A percentile compares a stretch with the other conserved stretches of the same genome.
Conservation (phyloP, 768 basidiomycete species). For the Phlebiopsis flavidoalba region DNA sequence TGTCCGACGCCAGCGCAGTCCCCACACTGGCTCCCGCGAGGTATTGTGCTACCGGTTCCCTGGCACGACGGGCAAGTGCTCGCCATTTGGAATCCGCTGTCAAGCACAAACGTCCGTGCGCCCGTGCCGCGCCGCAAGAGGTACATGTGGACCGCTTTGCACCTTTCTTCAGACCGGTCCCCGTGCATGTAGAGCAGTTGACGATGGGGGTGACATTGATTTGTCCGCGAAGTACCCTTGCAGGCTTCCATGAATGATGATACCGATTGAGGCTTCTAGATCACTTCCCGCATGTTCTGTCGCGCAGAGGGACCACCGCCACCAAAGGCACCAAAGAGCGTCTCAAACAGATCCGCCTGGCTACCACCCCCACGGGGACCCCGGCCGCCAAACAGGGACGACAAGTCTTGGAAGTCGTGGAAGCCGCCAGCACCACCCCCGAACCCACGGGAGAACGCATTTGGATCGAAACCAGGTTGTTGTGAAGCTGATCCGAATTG, state of each 20-base stretch:
- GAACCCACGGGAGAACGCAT: constrained; percentile 62
- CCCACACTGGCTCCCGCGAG: constrained; percentile 71
- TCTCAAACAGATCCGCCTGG: constrained; percentile 72
- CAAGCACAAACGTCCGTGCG: constrained; percentile 82
- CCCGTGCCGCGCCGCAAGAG: constrained; percentile 82
- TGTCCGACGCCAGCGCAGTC: constrained; percentile 85
- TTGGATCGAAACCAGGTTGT: constrained; percentile 90
- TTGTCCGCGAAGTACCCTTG: constrained; percentile 74
- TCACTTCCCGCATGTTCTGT: constrained; percentile 54
- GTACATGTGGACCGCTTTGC: constrained; percentile 76
- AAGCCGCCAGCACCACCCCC: constrained; percentile 44
- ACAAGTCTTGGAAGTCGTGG: constrained; percentile 69
- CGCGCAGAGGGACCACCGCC: constrained; percentile 38
- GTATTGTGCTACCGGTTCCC: constrained; percentile 77
- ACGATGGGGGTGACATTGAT: constrained; percentile 77
- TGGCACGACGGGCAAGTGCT: constrained; percentile 81
- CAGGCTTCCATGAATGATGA: constrained; percentile 95
- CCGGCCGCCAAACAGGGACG: constrained; percentile 47
- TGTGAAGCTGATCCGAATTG: constrained; percentile 90
- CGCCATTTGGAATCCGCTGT: constrained; percentile 95
- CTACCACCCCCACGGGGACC: constrained; percentile 27
- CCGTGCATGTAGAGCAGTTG: constrained; percentile 80
- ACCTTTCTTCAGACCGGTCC: constrained; percentile 82
- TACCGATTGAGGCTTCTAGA: constrained; percentile 67
- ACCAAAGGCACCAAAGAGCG: constrained; percentile 73